Percentiles rank a stretch among this genome's conserved stretches.
These are phyloP conservation scores for Tetrapisispora phaffii DNA, from an alignment of 805 yeast species.

Conservation along the genomic window DNA sequence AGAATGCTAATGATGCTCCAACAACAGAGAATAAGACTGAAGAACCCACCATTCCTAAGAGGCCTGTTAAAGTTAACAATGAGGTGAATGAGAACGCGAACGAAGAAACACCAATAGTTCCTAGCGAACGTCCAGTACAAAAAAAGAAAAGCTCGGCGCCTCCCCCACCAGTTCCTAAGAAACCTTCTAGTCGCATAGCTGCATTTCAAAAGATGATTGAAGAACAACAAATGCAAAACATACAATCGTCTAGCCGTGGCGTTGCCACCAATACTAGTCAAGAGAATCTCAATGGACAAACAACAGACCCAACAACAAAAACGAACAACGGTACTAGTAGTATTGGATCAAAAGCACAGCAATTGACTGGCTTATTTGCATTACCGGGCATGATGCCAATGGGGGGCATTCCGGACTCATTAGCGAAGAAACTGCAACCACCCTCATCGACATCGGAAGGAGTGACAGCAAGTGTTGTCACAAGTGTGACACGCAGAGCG, in stretches of 20 bases:
- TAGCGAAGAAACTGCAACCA: conserved; percentile 14
- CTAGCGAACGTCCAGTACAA: not conserved
- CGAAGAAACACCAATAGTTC: not conserved
- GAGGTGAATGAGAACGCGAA: too few species aligned
- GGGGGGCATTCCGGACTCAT: conserved; percentile 21
- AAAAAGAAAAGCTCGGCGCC: not conserved
- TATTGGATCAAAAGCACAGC: not conserved
- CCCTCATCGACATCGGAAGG: not conserved
- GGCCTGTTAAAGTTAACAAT: conserved; percentile 6
- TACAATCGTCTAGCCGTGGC: conserved; percentile 41
- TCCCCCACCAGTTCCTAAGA: conserved; percentile 67
- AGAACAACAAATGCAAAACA: conserved; percentile 38
- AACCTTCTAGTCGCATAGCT: conserved; percentile 68
- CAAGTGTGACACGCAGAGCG: conserved; percentile 37
- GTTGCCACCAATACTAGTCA: too few species aligned
- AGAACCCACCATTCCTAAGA: conserved; percentile 5
- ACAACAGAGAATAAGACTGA: conserved; percentile 4
- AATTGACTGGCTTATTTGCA: conserved; percentile 51
- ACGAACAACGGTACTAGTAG: not conserved
- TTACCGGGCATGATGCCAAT: conserved; percentile 40
- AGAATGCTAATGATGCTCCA: conserved; percentile 6
- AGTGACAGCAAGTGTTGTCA: not conserved
- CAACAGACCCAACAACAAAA: not conserved
- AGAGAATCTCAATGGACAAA: not conserved
- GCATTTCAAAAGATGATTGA: conserved; percentile 72